Base-by-base conservation (phyloP, 75 land plant species). In the Pinus albicaulis region DNA sequence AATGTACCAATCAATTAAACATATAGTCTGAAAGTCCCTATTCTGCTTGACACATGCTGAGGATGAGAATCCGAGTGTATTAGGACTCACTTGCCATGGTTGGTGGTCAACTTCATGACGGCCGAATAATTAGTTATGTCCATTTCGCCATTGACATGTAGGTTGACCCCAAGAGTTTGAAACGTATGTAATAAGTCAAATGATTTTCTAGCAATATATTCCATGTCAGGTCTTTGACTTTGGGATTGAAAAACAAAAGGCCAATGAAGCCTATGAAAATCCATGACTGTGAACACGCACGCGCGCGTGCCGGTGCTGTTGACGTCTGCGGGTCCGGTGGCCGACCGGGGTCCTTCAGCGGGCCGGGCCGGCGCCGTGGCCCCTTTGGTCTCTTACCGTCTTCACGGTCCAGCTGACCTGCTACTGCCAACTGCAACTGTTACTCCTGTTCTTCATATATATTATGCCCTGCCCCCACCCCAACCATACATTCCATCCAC, bases 171-270 rank as follows among this genome's bases (percentile, higher is more conserved):
- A 68, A 68, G 8, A 41, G 52, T 41, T 68, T 6, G 41, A 68
- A 68, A 38, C 71, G 71, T 68, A 68, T 68, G 10, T 68, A 41
- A 14, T n/a, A 68, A 68, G 71, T 68, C 71, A 68, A 68, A 68
- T 36, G 36, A 17, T 36, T 68, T 31, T 15, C n/a, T 2, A 31
- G 38, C 11, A 61, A 7, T 36, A 36, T 65, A 36, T 19, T 68
- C 8, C 52, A 68, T 68, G 48, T 68, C 71, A 68, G 71, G 44
- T 2, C 48, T 68, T 68, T 68, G 71, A 68, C 71, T 68, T 68
- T 68, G 52, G 0, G 10, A 5, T 34, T 65, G 36, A 65, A 65
- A 34, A 16, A 65, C 19, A 20, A 38, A 3, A 20, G 11, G 34
- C n/a, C 5, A 8, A 2, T 2, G 20, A 10, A 2, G 22, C 8